Evolutionary conservation across 208 protist genomes (phyloP).

Genomic region (Polymyxa betae): DNA sequence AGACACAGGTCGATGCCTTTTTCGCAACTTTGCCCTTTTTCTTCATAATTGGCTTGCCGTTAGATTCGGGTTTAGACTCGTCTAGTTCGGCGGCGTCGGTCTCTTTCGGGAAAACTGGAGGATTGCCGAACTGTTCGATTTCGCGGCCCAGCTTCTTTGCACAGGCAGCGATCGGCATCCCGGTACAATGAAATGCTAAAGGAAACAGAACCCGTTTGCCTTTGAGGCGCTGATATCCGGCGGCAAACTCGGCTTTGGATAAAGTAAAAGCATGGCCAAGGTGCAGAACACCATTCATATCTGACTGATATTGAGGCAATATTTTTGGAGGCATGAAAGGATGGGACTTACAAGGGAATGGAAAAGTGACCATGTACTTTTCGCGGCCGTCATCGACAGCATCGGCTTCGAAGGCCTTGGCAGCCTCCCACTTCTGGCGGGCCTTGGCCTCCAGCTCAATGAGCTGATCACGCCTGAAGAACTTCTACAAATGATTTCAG

Average conservation of each 20-base stretch:
- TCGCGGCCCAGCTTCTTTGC: conserved; percentile 94
- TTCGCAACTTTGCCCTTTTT: conserved; percentile 35
- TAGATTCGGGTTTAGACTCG: neutral
- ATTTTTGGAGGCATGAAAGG: neutral
- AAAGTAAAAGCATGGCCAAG: conserved; percentile 98
- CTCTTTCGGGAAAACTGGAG: conserved; percentile 78
- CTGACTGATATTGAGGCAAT: conserved; percentile 54
- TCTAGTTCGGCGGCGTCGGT: conserved; percentile 62
- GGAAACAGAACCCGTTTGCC: conserved; percentile 97
- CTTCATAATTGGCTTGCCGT: neutral
- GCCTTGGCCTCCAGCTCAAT: conserved; percentile 74
- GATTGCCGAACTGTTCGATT: conserved; percentile 81
- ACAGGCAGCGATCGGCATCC: conserved; percentile 98
- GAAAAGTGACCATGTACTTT: conserved; percentile 76
- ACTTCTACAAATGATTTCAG: too few species aligned
- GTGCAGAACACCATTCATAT: conserved; percentile 88
- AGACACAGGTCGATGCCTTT: neutral
- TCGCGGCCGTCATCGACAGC: conserved; percentile 64
- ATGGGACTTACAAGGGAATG: conserved; percentile 49
- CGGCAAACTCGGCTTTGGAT: conserved; percentile 98
- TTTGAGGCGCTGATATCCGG: conserved; percentile 90
- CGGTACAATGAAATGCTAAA: conserved; percentile 99
- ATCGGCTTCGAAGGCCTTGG: conserved; percentile 80
- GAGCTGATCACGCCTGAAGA: conserved; percentile 80
- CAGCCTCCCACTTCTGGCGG: conserved; percentile 63